Conservation (phyloP, 495 filamentous ascomycete genomes). For the Rhizodiscina lignyota region DNA sequence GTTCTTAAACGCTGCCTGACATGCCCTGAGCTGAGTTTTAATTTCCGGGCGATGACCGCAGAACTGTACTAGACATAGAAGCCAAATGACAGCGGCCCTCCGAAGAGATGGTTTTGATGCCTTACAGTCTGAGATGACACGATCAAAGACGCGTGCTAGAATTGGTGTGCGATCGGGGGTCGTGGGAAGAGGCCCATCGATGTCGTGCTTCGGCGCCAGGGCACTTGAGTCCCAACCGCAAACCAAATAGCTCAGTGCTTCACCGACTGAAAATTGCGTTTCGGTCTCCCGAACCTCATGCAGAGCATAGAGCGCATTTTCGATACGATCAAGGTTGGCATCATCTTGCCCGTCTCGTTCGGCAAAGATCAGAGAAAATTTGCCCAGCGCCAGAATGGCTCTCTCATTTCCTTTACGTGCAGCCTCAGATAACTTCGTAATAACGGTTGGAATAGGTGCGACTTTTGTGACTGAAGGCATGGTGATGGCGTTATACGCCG, state of each 20-base stretch:
- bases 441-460: no score
- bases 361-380: slow-evolving; percentile 37
- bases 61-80: slow-evolving; percentile 82
- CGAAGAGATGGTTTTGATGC: slow-evolving; percentile 71
- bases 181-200: slow-evolving; percentile 28
- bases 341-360: slow-evolving; percentile 20
- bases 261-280: slow-evolving; percentile 74
- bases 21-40: slow-evolving; percentile 53
- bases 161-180: neutral
- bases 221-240: slow-evolving; percentile 63
- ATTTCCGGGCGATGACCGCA: slow-evolving; percentile 61
- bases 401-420: slow-evolving; percentile 71
- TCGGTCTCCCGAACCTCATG: slow-evolving; percentile 75
- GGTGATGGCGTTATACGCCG: slow-evolving; percentile 50
- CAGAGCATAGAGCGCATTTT: slow-evolving; percentile 49
- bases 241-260: slow-evolving; percentile 61
- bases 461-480: no score
- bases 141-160: slow-evolving; percentile 36
- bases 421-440: no score
- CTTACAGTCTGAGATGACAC: slow-evolving; percentile 54
- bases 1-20: slow-evolving; percentile 72
- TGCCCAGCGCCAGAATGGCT: slow-evolving; percentile 60
- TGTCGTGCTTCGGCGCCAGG: slow-evolving; percentile 39
- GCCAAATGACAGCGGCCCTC: slow-evolving; percentile 83
- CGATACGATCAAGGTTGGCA: slow-evolving; percentile 25